These are phyloP conservation scores for Agrocybe praecox DNA, from an alignment of 768 basidiomycete species.

Conservation along the genomic window DNA sequence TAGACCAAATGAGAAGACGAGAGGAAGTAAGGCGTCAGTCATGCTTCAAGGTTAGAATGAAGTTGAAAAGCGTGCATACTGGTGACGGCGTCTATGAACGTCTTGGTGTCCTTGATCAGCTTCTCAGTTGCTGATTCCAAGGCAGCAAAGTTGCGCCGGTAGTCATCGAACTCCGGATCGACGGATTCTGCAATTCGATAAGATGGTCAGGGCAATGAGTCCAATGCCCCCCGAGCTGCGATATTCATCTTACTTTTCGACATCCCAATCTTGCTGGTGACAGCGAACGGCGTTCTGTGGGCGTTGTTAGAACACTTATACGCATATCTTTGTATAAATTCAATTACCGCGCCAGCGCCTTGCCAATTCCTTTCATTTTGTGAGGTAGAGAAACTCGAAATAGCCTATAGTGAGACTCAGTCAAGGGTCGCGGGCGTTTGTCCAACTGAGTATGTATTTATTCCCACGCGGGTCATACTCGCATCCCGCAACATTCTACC, in stretches of 20 bases:
- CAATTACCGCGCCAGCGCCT: conserved; percentile 71
- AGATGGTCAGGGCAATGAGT: conserved; percentile 1
- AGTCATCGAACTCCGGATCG: conserved; percentile 92
- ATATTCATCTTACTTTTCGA: conserved; percentile 75
- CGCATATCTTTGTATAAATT: neutral
- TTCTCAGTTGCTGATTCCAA: conserved; percentile 87
- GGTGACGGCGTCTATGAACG: conserved; percentile 82
- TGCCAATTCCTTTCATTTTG: conserved; percentile 83
- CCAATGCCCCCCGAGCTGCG: neutral
- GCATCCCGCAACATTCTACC: too few relatives aligned
- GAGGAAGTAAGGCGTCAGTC: conserved; percentile 1
- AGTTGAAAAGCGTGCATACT: conserved; percentile 42
- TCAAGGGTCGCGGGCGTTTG: conserved; percentile 7
- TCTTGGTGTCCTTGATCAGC: conserved; percentile 88
- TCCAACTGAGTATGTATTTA: conserved; percentile 1
- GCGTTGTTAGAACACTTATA: neutral
- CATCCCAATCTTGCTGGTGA: conserved; percentile 89
- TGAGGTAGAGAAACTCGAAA: conserved; percentile 3
- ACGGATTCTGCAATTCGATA: conserved; percentile 54
- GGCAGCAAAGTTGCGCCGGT: conserved; percentile 70
- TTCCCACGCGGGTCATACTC: neutral
- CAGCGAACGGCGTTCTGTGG: conserved; percentile 83
- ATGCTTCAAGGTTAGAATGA: neutral
- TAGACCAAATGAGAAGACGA: neutral
- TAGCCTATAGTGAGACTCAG: conserved; percentile 5